Evolutionary conservation across 352 stramenopile genomes (phyloP), one percentile per base, ranked within the genome.

Genomic region (Pythium brassicae): DNA sequence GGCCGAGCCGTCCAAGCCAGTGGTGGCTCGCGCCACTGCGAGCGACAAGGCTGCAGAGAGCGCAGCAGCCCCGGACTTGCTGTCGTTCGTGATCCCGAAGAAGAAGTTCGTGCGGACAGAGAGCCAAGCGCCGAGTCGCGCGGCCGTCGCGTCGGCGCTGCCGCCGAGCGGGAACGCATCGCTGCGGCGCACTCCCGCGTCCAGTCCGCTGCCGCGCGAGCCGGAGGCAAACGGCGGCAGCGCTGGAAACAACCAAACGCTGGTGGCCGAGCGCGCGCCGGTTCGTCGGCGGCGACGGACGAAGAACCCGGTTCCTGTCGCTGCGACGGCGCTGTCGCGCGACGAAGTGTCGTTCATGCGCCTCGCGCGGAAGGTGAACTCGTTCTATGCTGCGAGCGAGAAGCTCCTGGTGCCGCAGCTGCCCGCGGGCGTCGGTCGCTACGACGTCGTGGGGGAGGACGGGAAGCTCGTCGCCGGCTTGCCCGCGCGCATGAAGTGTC

Each of bases 291-390:
- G 35, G 10, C 48, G 47, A 37, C 65, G 74, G 34, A 67, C 53
- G 4, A 89, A 89, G 64, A 82, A 83, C 17, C 29, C 53, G 9
- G 78, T 89, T 2, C 70, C 76, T 23, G 27, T 78, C 17, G 57
- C 67, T 14, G 62, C 56, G 10, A 32, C 50, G 10, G 50, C 53
- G 10, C 51, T 74, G 35, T 72, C 64, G 17, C 44, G 50, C 0
- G 61, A 69, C 29, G 76, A 89, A 50, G 67, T 55, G 27, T 61
- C 74, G 8, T 72, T 87, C 23, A 81, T 86, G 61, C 71, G 70
- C 4, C 58, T 83, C 6, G 68, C 79, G 2, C 76, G 68, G 25
- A 85, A 76, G 51, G 54, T 66, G 4, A 89, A 89, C 37, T 89
- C 79, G 27, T 68, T 89, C 29, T 63, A 78, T 7, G 69, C 65